These are phyloP conservation scores for Eragrostis nindensis DNA, from an alignment of 176 grass and related monocot species.

Conservation along the genomic window DNA sequence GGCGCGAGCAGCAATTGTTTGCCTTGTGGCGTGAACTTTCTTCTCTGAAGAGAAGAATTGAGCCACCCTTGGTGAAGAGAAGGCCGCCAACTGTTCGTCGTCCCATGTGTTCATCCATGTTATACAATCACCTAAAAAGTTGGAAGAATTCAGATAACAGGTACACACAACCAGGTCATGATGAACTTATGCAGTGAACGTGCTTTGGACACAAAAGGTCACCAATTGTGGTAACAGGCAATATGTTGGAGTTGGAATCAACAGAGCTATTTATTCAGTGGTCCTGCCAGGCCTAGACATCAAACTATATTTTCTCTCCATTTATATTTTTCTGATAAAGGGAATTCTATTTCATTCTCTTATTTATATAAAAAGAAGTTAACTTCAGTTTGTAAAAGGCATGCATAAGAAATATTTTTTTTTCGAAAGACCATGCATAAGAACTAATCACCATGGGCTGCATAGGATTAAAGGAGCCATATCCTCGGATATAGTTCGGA, in stretches of 20 bases:
- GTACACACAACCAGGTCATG: background rate
- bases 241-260: background rate
- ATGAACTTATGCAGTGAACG: background rate
- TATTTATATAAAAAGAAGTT: background rate
- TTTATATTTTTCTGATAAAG: too few relatives aligned
- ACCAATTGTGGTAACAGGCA: background rate
- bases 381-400: background rate
- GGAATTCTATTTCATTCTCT: too few relatives aligned
- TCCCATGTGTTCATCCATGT: slow-evolving; percentile 80
- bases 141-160: slow-evolving; percentile 2
- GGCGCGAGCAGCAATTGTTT: slow-evolving; percentile 44
- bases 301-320: background rate
- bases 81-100: slow-evolving; percentile 81
- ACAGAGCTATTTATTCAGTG: background rate
- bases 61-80: slow-evolving; percentile 85
- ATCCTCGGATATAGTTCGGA: background rate
- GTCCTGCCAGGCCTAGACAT: slow-evolving; percentile 1
- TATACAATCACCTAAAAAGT: slow-evolving; percentile 13
- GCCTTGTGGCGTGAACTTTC: slow-evolving; percentile 50
- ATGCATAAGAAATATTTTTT: slow-evolving; percentile 7
- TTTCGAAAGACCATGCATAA: too few relatives aligned
- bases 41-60: slow-evolving; percentile 78
- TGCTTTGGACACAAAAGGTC: background rate
- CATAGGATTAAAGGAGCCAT: background rate
- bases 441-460: too few relatives aligned